Base-by-base conservation (phyloP, 2,329 filamentous ascomycete genomes). In the Neofusicoccum sp. region DNA sequence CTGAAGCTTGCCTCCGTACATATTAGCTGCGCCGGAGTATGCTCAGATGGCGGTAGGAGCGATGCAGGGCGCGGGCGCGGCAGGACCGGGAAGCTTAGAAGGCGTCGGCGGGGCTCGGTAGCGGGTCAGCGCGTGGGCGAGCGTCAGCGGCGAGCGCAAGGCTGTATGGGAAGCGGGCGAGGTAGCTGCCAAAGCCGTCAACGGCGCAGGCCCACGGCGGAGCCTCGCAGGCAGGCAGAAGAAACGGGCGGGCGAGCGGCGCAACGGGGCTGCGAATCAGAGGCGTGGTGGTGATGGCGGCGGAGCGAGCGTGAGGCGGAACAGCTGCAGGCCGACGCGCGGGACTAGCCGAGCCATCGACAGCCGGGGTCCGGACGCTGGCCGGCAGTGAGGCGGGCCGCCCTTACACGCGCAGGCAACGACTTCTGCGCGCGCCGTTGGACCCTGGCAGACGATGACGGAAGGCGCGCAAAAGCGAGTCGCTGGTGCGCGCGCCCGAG, bases 1-100 rank as follows among this genome's bases (percentile, higher is more conserved):
- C 82, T 48, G 43, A 14, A 47, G 54, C 30, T 57, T 60, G 44
- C 36, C 41, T 3, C 33, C 31, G 57, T 61, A 61, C 59, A 61
- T 61, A 14, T n/a, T 33, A 26, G 40, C 12, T 44, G 14, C 16
- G 30, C 16, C 6, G 20, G 30, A n/a, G 2, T 4, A 12, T 36
- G 1, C 7, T 9, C 2, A 6, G 36, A 38, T 7, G 16, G 6
- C 28, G 20, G 20, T 14, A 47, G 24, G 31, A 47, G 28, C 16
- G 41, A 26, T 28, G 41, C 30, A 28, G 16, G 12, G 14, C 41
- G 36, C 6, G 34, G 26, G 9, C 41, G 51, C 43, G 38, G 38
- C 51, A 28, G 26, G 51, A 26, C 26, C 28, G 28, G 16, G n/a
- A n/a, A 56, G 51, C 51, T 56, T 30, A 20, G 26, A 43, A 34